Conservation (phyloP, 1,139 yeast species). For the Saccharomyces hybrid region DNA sequence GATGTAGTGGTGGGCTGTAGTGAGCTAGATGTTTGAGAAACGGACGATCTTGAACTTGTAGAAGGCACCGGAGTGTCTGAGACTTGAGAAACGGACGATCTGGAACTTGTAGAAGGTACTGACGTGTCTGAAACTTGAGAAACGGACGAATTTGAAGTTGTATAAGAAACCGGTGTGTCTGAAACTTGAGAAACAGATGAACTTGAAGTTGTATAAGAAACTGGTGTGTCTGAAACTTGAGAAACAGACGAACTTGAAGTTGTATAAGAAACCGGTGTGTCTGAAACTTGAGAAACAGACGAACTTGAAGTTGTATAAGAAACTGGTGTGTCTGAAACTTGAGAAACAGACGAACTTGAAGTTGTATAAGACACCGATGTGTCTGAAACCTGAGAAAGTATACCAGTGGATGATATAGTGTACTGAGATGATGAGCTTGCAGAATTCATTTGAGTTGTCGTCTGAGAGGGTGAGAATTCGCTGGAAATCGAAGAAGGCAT, state of each 20-base stretch:
- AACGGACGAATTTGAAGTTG: too few species aligned
- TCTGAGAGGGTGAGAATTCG: background rate
- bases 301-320: too few species aligned
- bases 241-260: too few species aligned
- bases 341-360: too few species aligned
- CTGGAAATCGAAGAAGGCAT: background rate
- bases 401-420: background rate
- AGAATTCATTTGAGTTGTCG: background rate
- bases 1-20: background rate
- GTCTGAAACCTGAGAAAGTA: background rate
- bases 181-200: background rate
- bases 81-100: background rate
- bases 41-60: background rate
- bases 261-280: too few species aligned
- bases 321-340: too few species aligned
- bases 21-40: background rate
- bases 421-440: background rate
- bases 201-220: too few species aligned
- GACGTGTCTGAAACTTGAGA: background rate
- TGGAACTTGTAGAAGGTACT: background rate
- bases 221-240: too few species aligned
- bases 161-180: background rate
- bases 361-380: too few species aligned
- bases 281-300: too few species aligned
- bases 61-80: background rate